Evolutionary conservation across 1,284 basidiomycete species (phyloP), one percentile per base, ranked within the genome.

Genomic region (Leccinum solheimii): DNA sequence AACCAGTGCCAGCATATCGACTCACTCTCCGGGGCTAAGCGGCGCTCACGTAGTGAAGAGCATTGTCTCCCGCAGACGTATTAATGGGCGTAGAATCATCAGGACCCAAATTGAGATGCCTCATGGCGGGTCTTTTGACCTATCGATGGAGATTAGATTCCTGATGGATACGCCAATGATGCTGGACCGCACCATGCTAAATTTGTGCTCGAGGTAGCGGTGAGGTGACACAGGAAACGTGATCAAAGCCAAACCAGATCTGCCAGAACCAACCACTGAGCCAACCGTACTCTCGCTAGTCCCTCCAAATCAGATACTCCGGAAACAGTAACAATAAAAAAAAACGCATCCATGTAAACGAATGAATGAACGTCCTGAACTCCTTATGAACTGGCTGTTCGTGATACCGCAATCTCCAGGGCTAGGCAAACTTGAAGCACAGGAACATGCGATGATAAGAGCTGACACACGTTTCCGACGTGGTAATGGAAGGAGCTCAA

Each of bases 71-170:
- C 0, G 90, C 92, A 57, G 86, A 88, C 2, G 91, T 92, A 69
- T 93, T 92, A 21, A 87, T 86, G 4, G 94, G 80, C 66, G 93
- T 83, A 11, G 86, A 83, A 75, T 93, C 91, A 9, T 87, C 80
- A 40, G 78, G 76, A 34, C 81, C 81, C 61, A 93, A 75, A n/a
- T 86, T 72, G 13, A 94, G 77, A 70, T 87, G 81, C 67, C 83
- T 80, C 81, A 94, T 88, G 69, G 93, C 91, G 91, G 91, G 71
- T 94, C 91, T 73, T 94, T 88, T 89, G 69, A 87, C 78, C 75
- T 83, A 51, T 14, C 11, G 55, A 49, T 11, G 49, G 1, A 13
- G 0, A 16, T 64, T 59, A 60, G 38, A 23, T 52, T 6, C 59
- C 57, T n/a, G 30, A 14, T 9, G 3, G 34, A 54, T 52, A 19